A percentile compares a stretch with the other conserved stretches of the same genome.
phyloP scores from a whole-genome alignment of 2,329 filamentous ascomycete genomes.

The Aspergillus cejpii region DNA sequence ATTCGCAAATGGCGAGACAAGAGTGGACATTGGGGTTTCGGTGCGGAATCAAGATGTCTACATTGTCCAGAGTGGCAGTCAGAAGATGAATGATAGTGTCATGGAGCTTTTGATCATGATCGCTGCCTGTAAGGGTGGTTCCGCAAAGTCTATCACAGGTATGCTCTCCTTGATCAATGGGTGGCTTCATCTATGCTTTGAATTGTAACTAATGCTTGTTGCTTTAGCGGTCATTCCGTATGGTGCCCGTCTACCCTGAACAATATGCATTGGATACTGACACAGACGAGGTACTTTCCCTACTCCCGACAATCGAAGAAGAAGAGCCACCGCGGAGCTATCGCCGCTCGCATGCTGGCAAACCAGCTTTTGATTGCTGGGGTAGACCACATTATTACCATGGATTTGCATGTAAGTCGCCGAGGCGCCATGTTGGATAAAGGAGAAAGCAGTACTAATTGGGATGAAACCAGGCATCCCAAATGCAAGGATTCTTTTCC shows the following conservation, averaged over 20 bases:
- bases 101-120: constrained; percentile 99
- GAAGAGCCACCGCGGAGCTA: constrained; percentile 92
- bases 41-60: constrained; percentile 98
- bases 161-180: constrained; percentile 29
- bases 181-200: constrained; percentile 6
- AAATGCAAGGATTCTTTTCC: constrained; percentile 99
- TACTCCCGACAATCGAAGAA: constrained; percentile 99
- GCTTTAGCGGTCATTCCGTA: constrained; percentile 43
- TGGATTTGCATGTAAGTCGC: constrained; percentile 74
- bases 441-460: constrained; percentile 16
- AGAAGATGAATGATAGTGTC: constrained; percentile 94
- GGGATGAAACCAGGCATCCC: constrained; percentile 54
- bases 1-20: constrained; percentile 65
- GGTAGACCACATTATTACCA: constrained; percentile 94
- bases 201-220: constrained; percentile 10
- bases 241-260: constrained; percentile 30
- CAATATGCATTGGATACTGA: constrained; percentile 32
- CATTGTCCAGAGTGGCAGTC: constrained; percentile 93
- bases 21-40: constrained; percentile 59
- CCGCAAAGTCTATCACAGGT: constrained; percentile 95
- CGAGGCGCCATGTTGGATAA: background rate
- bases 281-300: constrained; percentile 67
- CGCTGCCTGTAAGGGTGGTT: constrained; percentile 94
- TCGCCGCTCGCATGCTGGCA: constrained; percentile 93
- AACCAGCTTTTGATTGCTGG: constrained; percentile 90